Conservation (phyloP, 2,329 filamentous ascomycete genomes). For the Chrysosporium queenslandicum region DNA sequence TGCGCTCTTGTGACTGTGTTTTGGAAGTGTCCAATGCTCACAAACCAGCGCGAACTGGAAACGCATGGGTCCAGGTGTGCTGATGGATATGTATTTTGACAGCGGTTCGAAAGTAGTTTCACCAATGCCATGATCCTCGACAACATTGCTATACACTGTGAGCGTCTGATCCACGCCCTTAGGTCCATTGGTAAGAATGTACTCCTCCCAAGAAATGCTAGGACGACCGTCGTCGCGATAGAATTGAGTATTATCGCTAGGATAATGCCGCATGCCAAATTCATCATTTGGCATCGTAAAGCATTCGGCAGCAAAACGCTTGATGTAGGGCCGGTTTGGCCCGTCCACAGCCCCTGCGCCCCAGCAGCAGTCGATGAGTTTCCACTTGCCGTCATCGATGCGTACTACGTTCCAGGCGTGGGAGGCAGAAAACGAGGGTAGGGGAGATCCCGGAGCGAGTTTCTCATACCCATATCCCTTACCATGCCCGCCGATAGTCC, state of each 20-base stretch:
- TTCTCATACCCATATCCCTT: conserved; percentile 70
- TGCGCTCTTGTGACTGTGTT: conserved; percentile 52
- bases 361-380: conserved; percentile 87
- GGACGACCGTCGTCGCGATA: conserved; percentile 61
- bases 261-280: conserved; percentile 75
- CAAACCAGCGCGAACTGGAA: conserved; percentile 76
- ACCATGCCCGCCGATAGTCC: conserved; percentile 67
- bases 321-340: conserved; percentile 50
- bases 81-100: conserved; percentile 50
- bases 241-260: conserved; percentile 52
- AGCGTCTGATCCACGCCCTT: conserved; percentile 34
- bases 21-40: conserved; percentile 67
- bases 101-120: conserved; percentile 53
- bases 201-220: conserved; percentile 67
- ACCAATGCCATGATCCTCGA: conserved; percentile 44
- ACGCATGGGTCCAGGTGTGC: conserved; percentile 50
- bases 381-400: conserved; percentile 82
- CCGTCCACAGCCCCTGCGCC: conserved; percentile 63
- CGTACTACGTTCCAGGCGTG: conserved; percentile 93
- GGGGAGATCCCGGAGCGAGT: conserved; percentile 51
- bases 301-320: conserved; percentile 54
- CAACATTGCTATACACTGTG: conserved; percentile 39
- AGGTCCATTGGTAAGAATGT: conserved; percentile 53
- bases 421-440: conserved; percentile 54
- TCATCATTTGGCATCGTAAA: conserved; percentile 62